Evolutionary conservation across 2,329 filamentous ascomycete genomes (phyloP).

Genomic region (Exophiala alcalophila): DNA sequence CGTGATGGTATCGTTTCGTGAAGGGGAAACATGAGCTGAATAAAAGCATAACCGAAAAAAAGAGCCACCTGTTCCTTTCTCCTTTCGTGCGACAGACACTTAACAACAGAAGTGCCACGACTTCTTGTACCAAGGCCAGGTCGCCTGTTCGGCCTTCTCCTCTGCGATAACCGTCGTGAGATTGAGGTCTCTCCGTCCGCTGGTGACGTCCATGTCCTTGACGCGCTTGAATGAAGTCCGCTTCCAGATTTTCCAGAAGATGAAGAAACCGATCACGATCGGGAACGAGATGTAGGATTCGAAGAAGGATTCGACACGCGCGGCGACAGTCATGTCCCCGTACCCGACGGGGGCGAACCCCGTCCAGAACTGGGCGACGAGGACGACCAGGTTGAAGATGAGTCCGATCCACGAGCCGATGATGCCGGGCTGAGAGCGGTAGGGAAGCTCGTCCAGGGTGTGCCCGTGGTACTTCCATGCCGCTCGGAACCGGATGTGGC

Average conservation of each 20-base stretch:
- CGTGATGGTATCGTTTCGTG: too few species aligned
- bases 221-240: conserved; percentile 56
- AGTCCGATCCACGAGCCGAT: conserved; percentile 79
- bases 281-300: conserved; percentile 55
- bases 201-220: conserved; percentile 64
- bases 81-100: too few species aligned
- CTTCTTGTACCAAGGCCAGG: conserved; percentile 74
- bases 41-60: too few species aligned
- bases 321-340: conserved; percentile 48
- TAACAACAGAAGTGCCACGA: conserved; percentile 70
- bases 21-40: too few species aligned
- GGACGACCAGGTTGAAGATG: conserved; percentile 68
- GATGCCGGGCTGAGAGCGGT: conserved; percentile 73
- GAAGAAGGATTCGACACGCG: conserved; percentile 62
- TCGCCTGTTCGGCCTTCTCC: conserved; percentile 68
- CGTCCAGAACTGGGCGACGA: conserved; percentile 83
- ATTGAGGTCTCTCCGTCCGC: conserved; percentile 61
- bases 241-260: conserved; percentile 62
- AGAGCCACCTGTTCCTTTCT: conserved; percentile 1
- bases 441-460: conserved; percentile 73
- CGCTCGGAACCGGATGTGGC: conserved; percentile 81
- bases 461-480: conserved; percentile 72
- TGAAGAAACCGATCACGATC: conserved; percentile 56
- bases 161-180: conserved; percentile 73
- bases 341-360: conserved; percentile 67